phyloP scores from a whole-genome alignment of 2,329 filamentous ascomycete genomes.

The Passalora sequoiae region DNA sequence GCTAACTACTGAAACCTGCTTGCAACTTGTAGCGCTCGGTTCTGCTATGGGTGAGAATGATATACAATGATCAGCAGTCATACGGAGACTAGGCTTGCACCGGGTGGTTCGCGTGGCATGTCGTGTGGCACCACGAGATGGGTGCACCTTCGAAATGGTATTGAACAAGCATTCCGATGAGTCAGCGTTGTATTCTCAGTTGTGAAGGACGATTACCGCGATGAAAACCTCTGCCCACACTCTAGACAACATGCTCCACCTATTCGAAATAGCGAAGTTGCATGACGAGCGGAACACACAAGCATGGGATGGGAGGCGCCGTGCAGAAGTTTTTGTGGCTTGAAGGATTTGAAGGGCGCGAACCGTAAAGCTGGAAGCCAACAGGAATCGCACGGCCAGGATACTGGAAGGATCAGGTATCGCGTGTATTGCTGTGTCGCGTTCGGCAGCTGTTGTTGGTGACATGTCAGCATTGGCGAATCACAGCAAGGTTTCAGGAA shows the following conservation, averaged over 20 bases:
- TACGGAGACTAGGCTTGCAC: not conserved
- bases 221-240: not conserved
- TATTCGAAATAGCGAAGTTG: not conserved
- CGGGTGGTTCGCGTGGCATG: not conserved
- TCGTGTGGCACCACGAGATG: not conserved
- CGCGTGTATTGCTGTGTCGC: not conserved
- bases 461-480: not conserved
- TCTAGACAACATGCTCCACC: not conserved
- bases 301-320: not conserved
- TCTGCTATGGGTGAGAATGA: not conserved
- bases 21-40: conserved; percentile 1
- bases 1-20: not conserved
- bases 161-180: no score
- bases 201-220: no score
- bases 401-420: not conserved
- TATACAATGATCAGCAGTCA: conserved; percentile 5
- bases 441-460: not conserved
- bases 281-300: not conserved
- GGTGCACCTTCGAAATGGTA: not conserved
- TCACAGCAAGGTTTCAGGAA: not conserved
- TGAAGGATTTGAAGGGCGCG: not conserved
- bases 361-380: not conserved
- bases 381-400: not conserved
- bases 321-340: not conserved
- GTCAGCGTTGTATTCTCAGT: no score